phyloP scores from a whole-genome alignment of 2,329 filamentous ascomycete genomes.

The Fusarium sp. region DNA sequence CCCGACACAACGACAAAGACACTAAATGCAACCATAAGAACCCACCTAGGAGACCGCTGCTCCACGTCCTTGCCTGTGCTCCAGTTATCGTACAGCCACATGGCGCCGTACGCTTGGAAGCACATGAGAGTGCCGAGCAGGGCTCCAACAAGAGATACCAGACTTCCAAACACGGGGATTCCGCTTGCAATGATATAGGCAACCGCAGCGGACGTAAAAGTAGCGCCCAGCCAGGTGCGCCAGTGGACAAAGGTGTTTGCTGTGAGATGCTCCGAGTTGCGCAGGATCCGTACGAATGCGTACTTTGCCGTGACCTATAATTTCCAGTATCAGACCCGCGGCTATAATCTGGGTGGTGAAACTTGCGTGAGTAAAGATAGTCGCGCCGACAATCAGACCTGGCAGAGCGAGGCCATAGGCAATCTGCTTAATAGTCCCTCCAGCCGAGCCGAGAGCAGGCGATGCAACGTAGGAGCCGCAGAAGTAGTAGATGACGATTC shows the following conservation, averaged over 20 bases:
- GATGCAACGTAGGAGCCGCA: slow-evolving; percentile 58
- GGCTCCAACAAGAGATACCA: slow-evolving; percentile 46
- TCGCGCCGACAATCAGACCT: slow-evolving; percentile 43
- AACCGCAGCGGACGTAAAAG: slow-evolving; percentile 32
- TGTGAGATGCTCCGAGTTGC: slow-evolving; percentile 46
- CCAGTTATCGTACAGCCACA: slow-evolving; percentile 48
- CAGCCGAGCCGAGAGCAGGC: slow-evolving; percentile 58
- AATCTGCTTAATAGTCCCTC: slow-evolving; percentile 54
- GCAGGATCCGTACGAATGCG: slow-evolving; percentile 30
- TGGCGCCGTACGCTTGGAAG: slow-evolving; percentile 42
- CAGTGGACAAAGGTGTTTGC: slow-evolving; percentile 46
- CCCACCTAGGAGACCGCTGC: slow-evolving; percentile 1
- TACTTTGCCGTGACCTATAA: slow-evolving; percentile 26
- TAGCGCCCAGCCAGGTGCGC: slow-evolving; percentile 47
- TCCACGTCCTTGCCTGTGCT: slow-evolving; percentile 2
- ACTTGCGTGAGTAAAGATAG: slow-evolving; percentile 45
- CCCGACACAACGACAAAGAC: slow-evolving; percentile 28
- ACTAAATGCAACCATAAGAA: slow-evolving; percentile 17
- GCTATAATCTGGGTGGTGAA: no score
- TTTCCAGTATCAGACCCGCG: no score
- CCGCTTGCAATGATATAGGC: slow-evolving; percentile 44
- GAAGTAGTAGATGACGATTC: slow-evolving; percentile 56
- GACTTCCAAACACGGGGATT: slow-evolving; percentile 38
- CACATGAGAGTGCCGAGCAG: slow-evolving; percentile 46
- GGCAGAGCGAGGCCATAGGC: slow-evolving; percentile 53